phyloP scores from a whole-genome alignment of 1,284 basidiomycete species.

The Microbotryomycetes sp. region DNA sequence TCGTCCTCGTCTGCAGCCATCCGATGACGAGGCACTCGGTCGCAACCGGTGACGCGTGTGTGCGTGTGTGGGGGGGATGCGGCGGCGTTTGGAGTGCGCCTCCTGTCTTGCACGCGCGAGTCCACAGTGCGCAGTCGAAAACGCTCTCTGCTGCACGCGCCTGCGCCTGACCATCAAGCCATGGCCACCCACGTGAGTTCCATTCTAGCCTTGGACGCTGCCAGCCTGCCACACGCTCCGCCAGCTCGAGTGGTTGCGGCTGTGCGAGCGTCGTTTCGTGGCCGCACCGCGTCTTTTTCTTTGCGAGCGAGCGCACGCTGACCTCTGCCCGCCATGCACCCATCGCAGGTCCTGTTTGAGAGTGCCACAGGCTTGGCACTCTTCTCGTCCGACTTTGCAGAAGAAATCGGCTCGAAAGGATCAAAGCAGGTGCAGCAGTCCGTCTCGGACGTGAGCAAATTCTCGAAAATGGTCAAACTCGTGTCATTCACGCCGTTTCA shows the following conservation, averaged over 20 bases:
- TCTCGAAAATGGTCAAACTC: conserved; percentile 88
- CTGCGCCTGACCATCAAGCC: too few species aligned
- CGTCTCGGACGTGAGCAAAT: conserved; percentile 68
- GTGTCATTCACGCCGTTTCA: conserved; percentile 93
- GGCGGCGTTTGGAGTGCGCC: background rate
- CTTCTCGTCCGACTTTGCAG: conserved; percentile 80
- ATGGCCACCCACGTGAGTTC: conserved; percentile 26
- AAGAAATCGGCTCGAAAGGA: conserved; percentile 74
- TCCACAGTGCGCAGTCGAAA: too few species aligned
- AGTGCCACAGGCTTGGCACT: conserved; percentile 91
- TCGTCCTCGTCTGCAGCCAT: too few species aligned
- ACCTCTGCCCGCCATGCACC: background rate
- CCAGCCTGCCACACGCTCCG: background rate
- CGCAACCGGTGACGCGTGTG: background rate
- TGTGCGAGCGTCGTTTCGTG: too few species aligned
- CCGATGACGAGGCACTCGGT: background rate
- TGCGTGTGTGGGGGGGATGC: background rate
- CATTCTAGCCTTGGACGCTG: background rate
- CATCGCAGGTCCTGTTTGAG: conserved; percentile 81
- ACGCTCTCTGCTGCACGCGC: too few species aligned
- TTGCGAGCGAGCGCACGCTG: background rate
- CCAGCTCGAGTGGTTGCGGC: background rate
- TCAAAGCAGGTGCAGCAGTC: conserved; percentile 70
- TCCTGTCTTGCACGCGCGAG: background rate
- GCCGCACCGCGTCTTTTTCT: background rate